Conservation (phyloP, 768 basidiomycete genomes). For the Cyclocybe aegerita region DNA sequence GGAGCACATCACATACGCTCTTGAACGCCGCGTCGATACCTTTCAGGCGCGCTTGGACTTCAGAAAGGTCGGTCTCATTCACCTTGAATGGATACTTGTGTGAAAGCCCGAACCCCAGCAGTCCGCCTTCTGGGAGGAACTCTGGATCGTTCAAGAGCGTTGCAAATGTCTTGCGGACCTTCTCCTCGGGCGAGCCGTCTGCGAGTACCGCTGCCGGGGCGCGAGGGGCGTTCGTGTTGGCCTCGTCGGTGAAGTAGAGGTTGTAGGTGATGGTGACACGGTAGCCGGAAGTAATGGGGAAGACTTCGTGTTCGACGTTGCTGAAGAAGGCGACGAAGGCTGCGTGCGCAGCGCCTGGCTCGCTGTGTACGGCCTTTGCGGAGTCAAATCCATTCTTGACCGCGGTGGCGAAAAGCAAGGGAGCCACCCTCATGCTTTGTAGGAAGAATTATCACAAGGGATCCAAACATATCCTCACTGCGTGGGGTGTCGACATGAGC, state of each 20-base stretch:
- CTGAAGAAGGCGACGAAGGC: conserved; percentile 35
- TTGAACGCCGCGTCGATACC: conserved; percentile 26
- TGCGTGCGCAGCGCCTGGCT: conserved; percentile 21
- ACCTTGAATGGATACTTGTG: conserved; percentile 32
- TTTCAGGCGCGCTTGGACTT: conserved; percentile 23
- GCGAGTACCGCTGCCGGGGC: not conserved
- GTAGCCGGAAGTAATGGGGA: conserved; percentile 30
- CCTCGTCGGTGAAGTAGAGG: conserved; percentile 26
- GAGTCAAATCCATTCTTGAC: conserved; percentile 36
- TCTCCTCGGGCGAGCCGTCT: not conserved
- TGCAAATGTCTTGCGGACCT: conserved; percentile 7
- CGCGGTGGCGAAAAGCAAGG: conserved; percentile 30
- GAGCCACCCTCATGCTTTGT: conserved; percentile 42
- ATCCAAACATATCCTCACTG: conserved; percentile 42
- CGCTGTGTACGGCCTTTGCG: conserved; percentile 19
- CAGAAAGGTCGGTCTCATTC: conserved; percentile 5
- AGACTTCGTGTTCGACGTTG: conserved; percentile 41
- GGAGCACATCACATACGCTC: conserved; percentile 15
- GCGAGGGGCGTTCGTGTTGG: not conserved
- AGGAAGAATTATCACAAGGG: conserved; percentile 46
- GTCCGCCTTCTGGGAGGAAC: conserved; percentile 39
- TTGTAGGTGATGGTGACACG: conserved; percentile 43
- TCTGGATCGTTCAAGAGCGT: conserved; percentile 27
- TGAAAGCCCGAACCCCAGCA: conserved; percentile 37
- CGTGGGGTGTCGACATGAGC: conserved; percentile 47